Base-by-base conservation (phyloP, 1,284 basidiomycete species). In the Stygiomarasmius scandens region DNA sequence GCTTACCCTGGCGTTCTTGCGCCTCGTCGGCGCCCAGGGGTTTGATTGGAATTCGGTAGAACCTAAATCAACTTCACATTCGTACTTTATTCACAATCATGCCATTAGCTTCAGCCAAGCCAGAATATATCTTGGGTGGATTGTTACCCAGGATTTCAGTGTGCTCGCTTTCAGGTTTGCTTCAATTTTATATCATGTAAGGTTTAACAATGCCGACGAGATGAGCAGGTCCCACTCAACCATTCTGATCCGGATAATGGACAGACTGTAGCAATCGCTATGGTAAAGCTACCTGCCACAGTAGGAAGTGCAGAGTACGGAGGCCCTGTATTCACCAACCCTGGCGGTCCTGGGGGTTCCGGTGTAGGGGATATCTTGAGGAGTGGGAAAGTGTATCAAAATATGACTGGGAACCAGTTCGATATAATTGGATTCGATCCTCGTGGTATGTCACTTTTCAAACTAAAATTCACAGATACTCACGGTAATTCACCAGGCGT, bases 341-440 rank as follows among this genome's bases (percentile, higher is more conserved):
- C 72, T 6, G 72, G 71, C 58, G 57, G 71, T 3, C 72, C 71
- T 1, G 71, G 72, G 25, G 67, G 63, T 23, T 65, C 67, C n/a
- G 71, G 72, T 29, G 48, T 49, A 10, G 25, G 29, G 12, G 3
- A 16, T 11, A 24, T 20, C 5, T 19, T 49, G 5, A 2, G n/a
- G 20, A n/a, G 10, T 23, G 48, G 4, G 12, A 3, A 14, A 6
- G 5, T 8, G 22, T 29, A 59, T 0, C 38, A 54, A 14, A 24
- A 20, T 19, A 56, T 62, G 12, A 24, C 72, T 2, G 71, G 71
- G 3, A 63, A 61, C 11, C 64, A 67, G 20, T 74, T 61, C 49
- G 72, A 74, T 51, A 55, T 73, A 16, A 56, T 74, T 25, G 67
- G 71, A 1, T 73, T 73, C 49, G 71, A 74, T 61, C 71, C 72